Evolutionary conservation across 139 green algal genomes (phyloP).

Genomic region (Auxenochlorella protothecoides): DNA sequence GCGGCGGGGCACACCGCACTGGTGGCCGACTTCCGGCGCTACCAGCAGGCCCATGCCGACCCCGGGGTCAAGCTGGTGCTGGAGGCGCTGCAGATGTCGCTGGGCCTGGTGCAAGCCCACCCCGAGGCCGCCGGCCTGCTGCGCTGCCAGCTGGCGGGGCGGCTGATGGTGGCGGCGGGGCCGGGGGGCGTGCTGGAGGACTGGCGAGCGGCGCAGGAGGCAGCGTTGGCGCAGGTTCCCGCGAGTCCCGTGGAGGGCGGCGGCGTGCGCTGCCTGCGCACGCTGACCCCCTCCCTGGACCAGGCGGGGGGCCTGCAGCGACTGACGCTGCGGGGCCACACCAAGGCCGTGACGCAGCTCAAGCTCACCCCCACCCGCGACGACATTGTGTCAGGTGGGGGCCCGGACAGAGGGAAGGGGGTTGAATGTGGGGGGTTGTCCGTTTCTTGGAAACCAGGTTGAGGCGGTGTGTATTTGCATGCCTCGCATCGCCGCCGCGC

Average conservation of each 20-base stretch:
- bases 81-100: conserved; percentile 70
- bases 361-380: conserved; percentile 56
- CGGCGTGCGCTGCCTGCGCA: conserved; percentile 36
- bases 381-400: conserved; percentile 54
- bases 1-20: conserved; percentile 46
- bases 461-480: not conserved
- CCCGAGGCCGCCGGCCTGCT: conserved; percentile 47
- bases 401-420: too few species aligned
- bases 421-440: too few species aligned
- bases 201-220: conserved; percentile 15
- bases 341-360: conserved; percentile 34
- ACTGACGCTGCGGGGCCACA: conserved; percentile 67
- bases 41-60: conserved; percentile 13
- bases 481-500: not conserved
- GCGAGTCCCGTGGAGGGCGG: not conserved
- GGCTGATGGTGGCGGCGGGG: conserved; percentile 45
- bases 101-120: conserved; percentile 47
- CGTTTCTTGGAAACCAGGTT: too few species aligned
- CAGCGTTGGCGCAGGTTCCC: not conserved
- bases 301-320: conserved; percentile 69
- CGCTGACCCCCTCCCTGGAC: conserved; percentile 47
- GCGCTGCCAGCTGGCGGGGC: conserved; percentile 56
- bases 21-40: conserved; percentile 65
- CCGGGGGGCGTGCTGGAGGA: not conserved
- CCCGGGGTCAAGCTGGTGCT: conserved; percentile 38